Evolutionary conservation across 768 basidiomycete species (phyloP).

Genomic region (Russula earlei): DNA sequence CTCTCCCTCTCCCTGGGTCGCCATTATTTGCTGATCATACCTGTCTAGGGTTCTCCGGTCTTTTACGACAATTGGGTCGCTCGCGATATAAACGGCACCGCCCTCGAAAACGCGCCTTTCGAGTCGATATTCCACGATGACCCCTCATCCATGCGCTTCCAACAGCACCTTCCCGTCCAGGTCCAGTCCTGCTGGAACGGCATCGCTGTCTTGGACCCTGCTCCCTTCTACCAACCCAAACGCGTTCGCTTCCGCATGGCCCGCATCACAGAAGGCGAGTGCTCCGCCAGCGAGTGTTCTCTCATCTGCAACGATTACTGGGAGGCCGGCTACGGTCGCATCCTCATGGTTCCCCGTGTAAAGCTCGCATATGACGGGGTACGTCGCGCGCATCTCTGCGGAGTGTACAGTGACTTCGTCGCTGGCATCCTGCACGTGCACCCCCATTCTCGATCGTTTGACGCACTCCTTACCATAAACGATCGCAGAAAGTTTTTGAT

Average conservation of each 20-base stretch:
- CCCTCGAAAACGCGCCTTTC: conserved; percentile 95
- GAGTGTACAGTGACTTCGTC: not conserved
- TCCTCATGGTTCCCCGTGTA: conserved; percentile 96
- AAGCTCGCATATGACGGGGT: conserved; percentile 93
- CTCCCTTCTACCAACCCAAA: conserved; percentile 86
- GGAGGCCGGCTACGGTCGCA: conserved; percentile 90
- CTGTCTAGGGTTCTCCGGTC: conserved; percentile 63
- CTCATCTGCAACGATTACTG: conserved; percentile 99
- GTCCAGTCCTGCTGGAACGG: conserved; percentile 99
- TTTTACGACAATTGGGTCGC: conserved; percentile 99
- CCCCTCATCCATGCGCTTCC: conserved; percentile 71
- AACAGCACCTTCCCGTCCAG: conserved; percentile 86
- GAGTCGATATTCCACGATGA: conserved; percentile 87
- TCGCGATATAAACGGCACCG: conserved; percentile 96
- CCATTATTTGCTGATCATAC: not conserved
- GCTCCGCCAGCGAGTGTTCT: conserved; percentile 91
- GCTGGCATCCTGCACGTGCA: not conserved
- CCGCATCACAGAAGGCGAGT: conserved; percentile 75
- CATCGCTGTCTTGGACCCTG: conserved; percentile 90
- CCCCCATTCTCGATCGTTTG: not conserved
- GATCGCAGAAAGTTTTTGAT: conserved; percentile 74
- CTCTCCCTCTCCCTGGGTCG: not conserved
- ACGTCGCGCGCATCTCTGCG: conserved; percentile 20
- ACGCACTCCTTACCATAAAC: not conserved
- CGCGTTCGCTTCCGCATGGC: conserved; percentile 97